Evolutionary conservation across 768 basidiomycete genomes (phyloP), one percentile per base, ranked within the genome.

Genomic region (Leccinellum albellum): DNA sequence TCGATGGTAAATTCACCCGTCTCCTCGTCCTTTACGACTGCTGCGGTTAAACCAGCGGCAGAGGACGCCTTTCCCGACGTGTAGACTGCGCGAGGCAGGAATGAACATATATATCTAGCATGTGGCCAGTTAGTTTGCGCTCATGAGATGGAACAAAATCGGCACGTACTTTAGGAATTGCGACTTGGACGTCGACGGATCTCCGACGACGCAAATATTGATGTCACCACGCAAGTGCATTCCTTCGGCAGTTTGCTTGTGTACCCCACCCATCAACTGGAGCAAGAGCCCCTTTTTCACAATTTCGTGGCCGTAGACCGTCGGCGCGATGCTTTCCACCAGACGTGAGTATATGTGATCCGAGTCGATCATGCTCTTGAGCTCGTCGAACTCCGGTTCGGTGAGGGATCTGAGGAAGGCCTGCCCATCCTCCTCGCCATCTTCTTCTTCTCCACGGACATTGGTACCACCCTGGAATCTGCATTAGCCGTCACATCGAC

Each of bases 51-150:
- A 89, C 97, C 97, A 28, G 96, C 97, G 0, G 97, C 97, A 2
- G 96, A 95, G 2, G 97, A 98, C 1, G 96, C 97, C 73, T 99
- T 98, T n/a, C 97, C 97, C 0, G 96, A 98, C 0, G 97, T 98
- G 72, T 98, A 98, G 8, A 98, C 95, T 2, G 96, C 93, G 24
- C 97, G 93, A 55, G 96, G 97, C 2, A 98, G 80, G 84, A 99
- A 97, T 17, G 94, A 94, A 71, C 95, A 98, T 50, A 99, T 88
- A 64, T 98, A 99, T 76, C 96, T 98, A 23, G 21, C 31, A 47
- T 15, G 28, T 55, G 37, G 51, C 56, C 13, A 47, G 40, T 54
- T 28, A 8, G 42, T 54, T 52, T 48, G 31, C 9, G 3, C 23
- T 32, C 8, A 3, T 33, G 15, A 32, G n/a, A 24, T 9, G 13